Base-by-base conservation (phyloP, 331 rosid species). In the Malus hybrid region DNA sequence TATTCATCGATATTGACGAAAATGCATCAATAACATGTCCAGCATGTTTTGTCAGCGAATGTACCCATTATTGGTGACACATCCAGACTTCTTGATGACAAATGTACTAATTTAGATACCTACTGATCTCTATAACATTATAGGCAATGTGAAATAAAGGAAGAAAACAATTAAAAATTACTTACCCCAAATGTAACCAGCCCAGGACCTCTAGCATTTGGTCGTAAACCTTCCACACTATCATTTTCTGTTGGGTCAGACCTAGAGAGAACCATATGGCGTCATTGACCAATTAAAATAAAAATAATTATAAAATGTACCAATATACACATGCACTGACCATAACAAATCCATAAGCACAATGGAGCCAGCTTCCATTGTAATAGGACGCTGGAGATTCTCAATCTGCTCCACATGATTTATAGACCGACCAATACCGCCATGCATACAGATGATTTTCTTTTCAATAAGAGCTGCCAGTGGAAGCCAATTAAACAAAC, bases 151-250 rank as follows among this genome's bases (percentile, higher is more conserved):
- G 14, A 64, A 57, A 27, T 75, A 18, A 5, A 1, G 28, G 63
- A 63, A 59, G 11, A 60, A 70, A 77, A 76, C 74, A 56, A 83
- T 50, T 63, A 70, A 78, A 44, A 81, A 65, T 66, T 77, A 83
- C 93, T 84, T 83, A 95, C 99, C 93, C 99, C 99, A 85, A 95
- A 95, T 78, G 99, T 95, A 85, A 95, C 99, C 86, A 95, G 88
- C 33, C 99, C 99, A 2, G 99, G 99, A 86, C 99, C 99, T 81
- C 99, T 89, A 63, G 99, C 99, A 83, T 95, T 95, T 63, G 99
- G 99, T 79, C 99, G 83, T 73, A 95, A 81, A 69, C 99, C 99
- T 88, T 95, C 99, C 71, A 95, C 98, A 6, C 99, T 95, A 70
- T 95, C 99, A 73, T 95, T 95, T 84, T 95, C 99, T 28, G 98